phyloP scores from a whole-genome alignment of 805 yeast genomes.

The Blastobotrys robertii region DNA sequence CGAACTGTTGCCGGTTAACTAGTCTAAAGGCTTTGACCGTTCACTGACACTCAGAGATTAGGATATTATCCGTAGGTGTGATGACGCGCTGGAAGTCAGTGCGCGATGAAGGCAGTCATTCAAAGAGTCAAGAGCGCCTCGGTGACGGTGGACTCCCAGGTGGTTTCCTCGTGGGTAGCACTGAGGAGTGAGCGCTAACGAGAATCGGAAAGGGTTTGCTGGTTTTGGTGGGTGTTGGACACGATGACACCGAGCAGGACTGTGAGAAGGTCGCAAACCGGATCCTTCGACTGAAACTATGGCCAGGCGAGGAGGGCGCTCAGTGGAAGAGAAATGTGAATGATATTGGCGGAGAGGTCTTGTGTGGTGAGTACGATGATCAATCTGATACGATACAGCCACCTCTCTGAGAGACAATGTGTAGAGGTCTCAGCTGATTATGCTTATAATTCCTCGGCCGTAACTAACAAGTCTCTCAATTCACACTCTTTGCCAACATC shows the following conservation, averaged over 20 bases:
- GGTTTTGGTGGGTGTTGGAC: slow-evolving; percentile 76
- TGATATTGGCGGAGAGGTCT: slow-evolving; percentile 60
- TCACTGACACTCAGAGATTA: too few species aligned
- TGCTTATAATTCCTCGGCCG: too few species aligned
- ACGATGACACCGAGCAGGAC: slow-evolving; percentile 67
- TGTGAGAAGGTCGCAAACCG: slow-evolving; percentile 60
- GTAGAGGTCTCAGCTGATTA: not conserved
- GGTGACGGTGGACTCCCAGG: slow-evolving; percentile 65
- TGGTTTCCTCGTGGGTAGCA: slow-evolving; percentile 49
- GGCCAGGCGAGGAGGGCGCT: slow-evolving; percentile 61
- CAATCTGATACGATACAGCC: too few species aligned
- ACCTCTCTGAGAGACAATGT: not conserved
- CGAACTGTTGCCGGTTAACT: too few species aligned
- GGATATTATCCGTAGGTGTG: too few species aligned
- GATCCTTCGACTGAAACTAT: slow-evolving; percentile 53
- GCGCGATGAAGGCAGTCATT: slow-evolving; percentile 72
- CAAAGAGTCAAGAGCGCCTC: slow-evolving; percentile 86
- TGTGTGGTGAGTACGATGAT: slow-evolving; percentile 44
- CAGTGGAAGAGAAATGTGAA: slow-evolving; percentile 66
- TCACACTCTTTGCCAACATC: slow-evolving; percentile 77
- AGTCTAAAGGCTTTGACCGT: too few species aligned
- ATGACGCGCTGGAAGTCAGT: too few species aligned
- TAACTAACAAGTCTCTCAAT: slow-evolving; percentile 59
- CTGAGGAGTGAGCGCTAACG: not conserved
- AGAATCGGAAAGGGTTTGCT: slow-evolving; percentile 63